phyloP scores from a whole-genome alignment of 2,329 filamentous ascomycete species.

The Phoma herbarum region DNA sequence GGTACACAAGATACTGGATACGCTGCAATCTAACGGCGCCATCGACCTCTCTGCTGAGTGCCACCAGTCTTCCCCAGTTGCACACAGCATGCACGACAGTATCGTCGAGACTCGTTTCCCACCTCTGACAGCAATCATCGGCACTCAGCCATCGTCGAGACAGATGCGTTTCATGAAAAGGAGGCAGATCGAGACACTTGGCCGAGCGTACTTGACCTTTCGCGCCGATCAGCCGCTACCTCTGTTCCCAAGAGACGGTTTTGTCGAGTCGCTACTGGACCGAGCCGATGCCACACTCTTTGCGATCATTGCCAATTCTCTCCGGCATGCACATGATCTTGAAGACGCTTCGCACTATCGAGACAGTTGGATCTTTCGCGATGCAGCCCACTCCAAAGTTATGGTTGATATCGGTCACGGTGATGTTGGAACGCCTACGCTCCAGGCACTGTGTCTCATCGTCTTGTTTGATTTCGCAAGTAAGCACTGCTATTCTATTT shows the following conservation, averaged over 20 bases:
- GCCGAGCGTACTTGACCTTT: not conserved
- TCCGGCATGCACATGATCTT: not conserved
- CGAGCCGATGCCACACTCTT: not conserved
- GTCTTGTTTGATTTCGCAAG: not conserved
- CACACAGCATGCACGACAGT: not conserved
- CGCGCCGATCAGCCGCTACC: slow-evolving; percentile 4
- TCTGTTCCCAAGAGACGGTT: not conserved
- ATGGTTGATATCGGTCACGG: not conserved
- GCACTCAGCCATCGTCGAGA: not conserved
- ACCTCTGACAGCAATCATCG: not conserved
- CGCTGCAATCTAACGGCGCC: not conserved
- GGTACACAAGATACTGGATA: not conserved
- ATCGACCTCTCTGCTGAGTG: no score
- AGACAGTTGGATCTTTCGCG: not conserved
- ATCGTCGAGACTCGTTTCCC: not conserved
- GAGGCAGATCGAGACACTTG: not conserved
- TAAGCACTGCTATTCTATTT: not conserved
- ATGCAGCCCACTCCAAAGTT: not conserved
- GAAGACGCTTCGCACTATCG: no score
- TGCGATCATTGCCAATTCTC: not conserved
- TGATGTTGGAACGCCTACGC: not conserved
- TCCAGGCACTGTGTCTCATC: not conserved
- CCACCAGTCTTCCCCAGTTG: no score
- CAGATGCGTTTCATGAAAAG: not conserved
- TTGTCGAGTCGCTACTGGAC: slow-evolving; percentile 1